Percentiles rank a stretch among this genome's conserved stretches.
Conservation (phyloP, 2,329 filamentous ascomycete species). For the Penicillium sp. region DNA sequence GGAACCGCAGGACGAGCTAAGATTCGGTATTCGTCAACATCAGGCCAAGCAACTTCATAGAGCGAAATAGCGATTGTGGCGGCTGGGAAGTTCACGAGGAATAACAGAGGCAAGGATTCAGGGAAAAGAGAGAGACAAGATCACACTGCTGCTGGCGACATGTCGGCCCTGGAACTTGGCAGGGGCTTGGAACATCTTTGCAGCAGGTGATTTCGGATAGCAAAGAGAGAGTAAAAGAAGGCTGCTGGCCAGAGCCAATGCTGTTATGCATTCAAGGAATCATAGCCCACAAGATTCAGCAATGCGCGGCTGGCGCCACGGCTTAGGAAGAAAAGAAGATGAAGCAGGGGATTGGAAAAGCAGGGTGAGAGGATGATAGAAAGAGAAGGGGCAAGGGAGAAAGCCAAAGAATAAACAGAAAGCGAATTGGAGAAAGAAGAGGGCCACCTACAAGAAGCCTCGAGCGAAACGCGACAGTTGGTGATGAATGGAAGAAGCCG, state of each 20-base stretch:
- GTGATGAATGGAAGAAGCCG: conserved; percentile 7
- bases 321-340: conserved; percentile 11
- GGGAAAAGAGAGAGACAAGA: conserved; percentile 23
- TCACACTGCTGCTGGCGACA: conserved; percentile 16
- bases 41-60: conserved; percentile 30
- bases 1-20: conserved; percentile 32
- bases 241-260: conserved; percentile 16
- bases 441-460: conserved; percentile 48
- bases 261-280: conserved; percentile 12
- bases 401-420: conserved; percentile 23
- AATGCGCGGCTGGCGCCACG: conserved; percentile 7
- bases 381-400: conserved; percentile 18
- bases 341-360: conserved; percentile 17
- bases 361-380: conserved; percentile 17
- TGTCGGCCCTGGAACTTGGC: conserved; percentile 13
- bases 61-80: conserved; percentile 21
- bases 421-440: conserved; percentile 25
- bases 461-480: conserved; percentile 20
- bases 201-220: conserved; percentile 13
- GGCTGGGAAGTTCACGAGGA: conserved; percentile 23
- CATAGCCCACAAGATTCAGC: conserved; percentile 20
- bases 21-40: conserved; percentile 38
- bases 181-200: conserved; percentile 14
- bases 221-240: conserved; percentile 20
- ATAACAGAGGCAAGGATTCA: conserved; percentile 21